Evolutionary conservation across 352 stramenopile genomes (phyloP).

Genomic region (Globisporangium uncinulatum): DNA sequence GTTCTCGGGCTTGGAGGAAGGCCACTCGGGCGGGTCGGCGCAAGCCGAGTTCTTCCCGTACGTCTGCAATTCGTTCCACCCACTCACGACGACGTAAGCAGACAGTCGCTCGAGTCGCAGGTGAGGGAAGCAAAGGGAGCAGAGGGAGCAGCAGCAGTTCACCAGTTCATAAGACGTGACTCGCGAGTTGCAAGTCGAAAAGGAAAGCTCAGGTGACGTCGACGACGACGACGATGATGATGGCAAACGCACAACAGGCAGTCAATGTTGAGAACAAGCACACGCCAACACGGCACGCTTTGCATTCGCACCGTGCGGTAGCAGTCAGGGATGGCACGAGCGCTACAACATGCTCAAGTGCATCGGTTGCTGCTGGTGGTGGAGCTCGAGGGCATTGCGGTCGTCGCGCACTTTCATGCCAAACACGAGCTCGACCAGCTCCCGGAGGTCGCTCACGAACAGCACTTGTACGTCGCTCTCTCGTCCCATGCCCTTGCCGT

Average conservation of each 20-base stretch:
- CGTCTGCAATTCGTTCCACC: conserved; percentile 76
- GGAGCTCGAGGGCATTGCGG: conserved; percentile 11
- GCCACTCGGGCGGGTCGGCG: conserved; percentile 33
- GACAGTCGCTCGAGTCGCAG: conserved; percentile 13
- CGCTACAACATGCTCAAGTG: conserved; percentile 47
- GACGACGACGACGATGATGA: no score
- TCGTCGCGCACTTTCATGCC: conserved; percentile 53
- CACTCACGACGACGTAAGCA: conserved; percentile 27
- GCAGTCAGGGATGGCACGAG: conserved; percentile 2
- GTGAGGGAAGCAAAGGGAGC: no score
- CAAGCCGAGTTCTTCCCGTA: conserved; percentile 82
- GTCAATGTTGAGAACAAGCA: conserved; percentile 13
- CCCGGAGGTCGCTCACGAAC: conserved; percentile 64
- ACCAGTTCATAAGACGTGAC: no score
- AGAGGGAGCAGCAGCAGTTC: no score
- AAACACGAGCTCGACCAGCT: conserved; percentile 65
- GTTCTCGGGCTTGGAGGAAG: conserved; percentile 75
- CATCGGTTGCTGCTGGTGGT: conserved; percentile 19
- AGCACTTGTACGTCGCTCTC: conserved; percentile 44
- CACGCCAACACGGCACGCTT: conserved; percentile 4
- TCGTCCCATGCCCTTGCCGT: conserved; percentile 13
- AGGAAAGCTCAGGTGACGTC: no score
- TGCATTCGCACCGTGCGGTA: background rate
- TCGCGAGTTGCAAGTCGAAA: no score
- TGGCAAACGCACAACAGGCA: no score